Evolutionary conservation across 2,329 filamentous ascomycete species (phyloP).

Genomic region (Hypoxylon sp.): DNA sequence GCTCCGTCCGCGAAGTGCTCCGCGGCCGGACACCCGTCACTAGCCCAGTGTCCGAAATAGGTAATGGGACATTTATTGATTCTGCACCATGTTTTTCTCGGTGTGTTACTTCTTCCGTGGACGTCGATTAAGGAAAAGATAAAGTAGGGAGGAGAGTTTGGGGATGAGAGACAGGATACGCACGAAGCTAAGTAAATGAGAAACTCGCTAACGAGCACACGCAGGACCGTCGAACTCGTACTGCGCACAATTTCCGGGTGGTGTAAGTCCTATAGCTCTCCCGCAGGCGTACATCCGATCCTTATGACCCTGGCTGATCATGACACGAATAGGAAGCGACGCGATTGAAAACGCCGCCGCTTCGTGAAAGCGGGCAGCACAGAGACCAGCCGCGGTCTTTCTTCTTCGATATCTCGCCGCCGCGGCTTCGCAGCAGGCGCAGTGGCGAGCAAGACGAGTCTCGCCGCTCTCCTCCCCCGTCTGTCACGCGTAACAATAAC

Average conservation of each 20-base stretch:
- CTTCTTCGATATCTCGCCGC: constrained; percentile 58
- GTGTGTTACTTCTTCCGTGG: neutral
- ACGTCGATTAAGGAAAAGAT: neutral
- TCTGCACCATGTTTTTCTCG: neutral
- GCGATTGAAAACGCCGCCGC: constrained; percentile 62
- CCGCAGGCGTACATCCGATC: neutral
- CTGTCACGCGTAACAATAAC: neutral
- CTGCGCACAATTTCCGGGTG: constrained; percentile 49
- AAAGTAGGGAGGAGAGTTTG: neutral
- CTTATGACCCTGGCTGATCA: neutral
- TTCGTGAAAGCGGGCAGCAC: constrained; percentile 56
- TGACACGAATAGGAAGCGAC: constrained; percentile 59
- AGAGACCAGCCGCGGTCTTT: constrained; percentile 56
- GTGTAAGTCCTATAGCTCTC: constrained; percentile 48
- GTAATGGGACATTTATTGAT: neutral
- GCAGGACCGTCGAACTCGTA: constrained; percentile 24
- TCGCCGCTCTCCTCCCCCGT: constrained; percentile 4
- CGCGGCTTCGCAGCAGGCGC: constrained; percentile 23
- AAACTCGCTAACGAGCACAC: constrained; percentile 17
- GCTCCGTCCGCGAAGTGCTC: constrained; percentile 57
- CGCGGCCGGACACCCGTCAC: constrained; percentile 53
- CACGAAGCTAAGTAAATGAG: neutral
- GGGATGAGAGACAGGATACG: neutral
- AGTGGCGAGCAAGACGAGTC: constrained; percentile 1
- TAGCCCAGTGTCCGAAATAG: constrained; percentile 47